A percentile compares a stretch with the other conserved stretches of the same genome.
phyloP scores from a whole-genome alignment of 2,329 filamentous ascomycete genomes.

The Penicillium fuscoglaucum region DNA sequence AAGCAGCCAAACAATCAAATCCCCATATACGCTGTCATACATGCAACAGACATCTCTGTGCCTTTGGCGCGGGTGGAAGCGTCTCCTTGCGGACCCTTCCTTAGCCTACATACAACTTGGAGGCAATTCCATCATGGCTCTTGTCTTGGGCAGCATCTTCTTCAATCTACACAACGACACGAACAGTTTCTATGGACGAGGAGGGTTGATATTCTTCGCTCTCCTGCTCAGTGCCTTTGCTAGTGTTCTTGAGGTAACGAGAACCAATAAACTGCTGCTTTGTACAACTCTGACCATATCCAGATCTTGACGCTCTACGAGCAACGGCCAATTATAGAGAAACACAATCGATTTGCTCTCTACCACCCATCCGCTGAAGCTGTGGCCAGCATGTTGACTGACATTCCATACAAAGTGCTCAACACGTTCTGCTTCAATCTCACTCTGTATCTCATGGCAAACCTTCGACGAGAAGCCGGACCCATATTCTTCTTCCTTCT shows the following conservation, averaged over 20 bases:
- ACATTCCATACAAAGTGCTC: conserved; percentile 71
- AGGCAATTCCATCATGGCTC: conserved; percentile 69
- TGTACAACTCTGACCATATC: conserved; percentile 14
- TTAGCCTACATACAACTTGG: conserved; percentile 63
- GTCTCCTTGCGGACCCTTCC: conserved; percentile 71
- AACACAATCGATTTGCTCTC: no score
- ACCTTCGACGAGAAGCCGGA: conserved; percentile 69
- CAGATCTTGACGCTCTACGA: no score
- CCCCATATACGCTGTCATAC: conserved; percentile 79
- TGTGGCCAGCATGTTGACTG: conserved; percentile 14
- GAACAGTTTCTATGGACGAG: conserved; percentile 70
- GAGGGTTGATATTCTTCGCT: conserved; percentile 78
- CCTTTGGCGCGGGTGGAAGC: conserved; percentile 72
- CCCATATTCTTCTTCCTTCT: conserved; percentile 83
- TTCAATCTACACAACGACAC: conserved; percentile 68
- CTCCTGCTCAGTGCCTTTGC: conserved; percentile 80
- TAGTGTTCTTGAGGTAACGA: conserved; percentile 65
- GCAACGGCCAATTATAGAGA: no score
- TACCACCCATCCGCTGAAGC: neutral
- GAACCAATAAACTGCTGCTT: conserved; percentile 22
- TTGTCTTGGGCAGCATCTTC: conserved; percentile 77
- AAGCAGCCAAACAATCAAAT: conserved; percentile 57
- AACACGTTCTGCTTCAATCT: conserved; percentile 75
- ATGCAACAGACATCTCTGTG: conserved; percentile 72
- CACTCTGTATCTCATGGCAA: conserved; percentile 80